Conservation (phyloP, 768 basidiomycete species). For the Mycena capillaripes region DNA sequence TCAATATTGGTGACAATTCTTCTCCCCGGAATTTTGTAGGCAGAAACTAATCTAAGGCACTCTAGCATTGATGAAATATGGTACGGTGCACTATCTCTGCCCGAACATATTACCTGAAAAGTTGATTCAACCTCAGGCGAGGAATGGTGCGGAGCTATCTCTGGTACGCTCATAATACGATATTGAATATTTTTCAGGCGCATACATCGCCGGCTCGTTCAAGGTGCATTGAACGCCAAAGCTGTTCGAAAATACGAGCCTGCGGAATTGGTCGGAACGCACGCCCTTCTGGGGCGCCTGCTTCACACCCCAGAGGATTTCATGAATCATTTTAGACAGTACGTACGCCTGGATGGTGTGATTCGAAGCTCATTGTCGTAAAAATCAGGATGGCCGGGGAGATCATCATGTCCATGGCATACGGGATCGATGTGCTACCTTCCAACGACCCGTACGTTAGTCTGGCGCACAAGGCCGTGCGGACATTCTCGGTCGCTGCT, state of each 20-base stretch:
- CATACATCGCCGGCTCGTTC: neutral
- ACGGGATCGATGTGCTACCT: constrained; percentile 51
- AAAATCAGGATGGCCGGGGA: constrained; percentile 48
- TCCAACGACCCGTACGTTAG: constrained; percentile 49
- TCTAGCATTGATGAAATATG: constrained; percentile 10
- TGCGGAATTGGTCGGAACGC: constrained; percentile 19
- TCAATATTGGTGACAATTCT: neutral
- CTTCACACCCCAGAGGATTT: constrained; percentile 49
- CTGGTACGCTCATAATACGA: neutral
- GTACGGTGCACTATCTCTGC: neutral
- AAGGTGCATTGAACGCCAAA: neutral
- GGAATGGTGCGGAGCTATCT: neutral
- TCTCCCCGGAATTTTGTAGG: neutral
- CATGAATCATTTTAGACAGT: constrained; percentile 52
- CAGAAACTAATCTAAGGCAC: neutral
- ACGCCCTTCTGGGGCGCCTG: constrained; percentile 48
- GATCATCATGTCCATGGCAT: constrained; percentile 50
- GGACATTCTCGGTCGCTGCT: constrained; percentile 40
- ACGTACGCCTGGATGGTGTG: constrained; percentile 33
- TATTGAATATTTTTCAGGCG: neutral
- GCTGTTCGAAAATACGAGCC: constrained; percentile 7
- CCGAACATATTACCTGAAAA: neutral
- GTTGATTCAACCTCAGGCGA: neutral
- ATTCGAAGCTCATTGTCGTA: neutral
- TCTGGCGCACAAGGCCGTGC: constrained; percentile 41